Evolutionary conservation across 1,139 yeast species (phyloP).

Genomic region (Entelexis sorbosivorans): DNA sequence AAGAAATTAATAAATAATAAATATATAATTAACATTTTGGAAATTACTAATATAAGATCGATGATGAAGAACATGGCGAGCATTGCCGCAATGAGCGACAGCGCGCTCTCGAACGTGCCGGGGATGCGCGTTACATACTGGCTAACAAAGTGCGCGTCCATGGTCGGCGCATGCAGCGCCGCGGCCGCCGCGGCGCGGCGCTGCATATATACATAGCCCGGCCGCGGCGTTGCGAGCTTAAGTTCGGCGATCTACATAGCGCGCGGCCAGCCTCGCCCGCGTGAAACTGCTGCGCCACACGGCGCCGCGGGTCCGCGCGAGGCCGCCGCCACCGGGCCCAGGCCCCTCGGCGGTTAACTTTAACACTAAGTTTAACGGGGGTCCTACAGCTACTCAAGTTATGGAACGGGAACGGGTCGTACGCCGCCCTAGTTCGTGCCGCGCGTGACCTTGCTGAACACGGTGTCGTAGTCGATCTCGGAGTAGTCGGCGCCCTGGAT

Average conservation of each 20-base stretch:
- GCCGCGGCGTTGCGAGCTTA: neutral
- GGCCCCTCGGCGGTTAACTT: neutral
- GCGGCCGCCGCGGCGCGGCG: neutral
- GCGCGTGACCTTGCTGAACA: constrained; percentile 78
- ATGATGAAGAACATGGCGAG: constrained; percentile 5
- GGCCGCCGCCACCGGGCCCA: neutral
- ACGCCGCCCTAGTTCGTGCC: constrained; percentile 38
- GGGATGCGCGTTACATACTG: constrained; percentile 3
- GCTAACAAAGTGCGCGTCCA: neutral
- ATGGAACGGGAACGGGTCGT: neutral
- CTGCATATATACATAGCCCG: neutral
- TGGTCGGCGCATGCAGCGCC: neutral
- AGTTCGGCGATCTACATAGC: neutral
- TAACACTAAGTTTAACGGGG: neutral
- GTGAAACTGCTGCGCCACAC: neutral
- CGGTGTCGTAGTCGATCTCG: constrained; percentile 89
- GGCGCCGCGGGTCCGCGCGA: neutral
- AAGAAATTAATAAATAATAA: too few relatives aligned
- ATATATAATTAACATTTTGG: too few relatives aligned
- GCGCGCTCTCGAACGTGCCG: neutral
- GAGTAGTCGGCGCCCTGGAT: constrained; percentile 96
- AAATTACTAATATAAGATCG: too few relatives aligned
- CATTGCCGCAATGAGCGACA: neutral
- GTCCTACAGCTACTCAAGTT: neutral
- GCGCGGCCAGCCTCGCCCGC: neutral